Percentiles rank a stretch among this genome's conserved stretches.
Conservation (phyloP, 2,329 filamentous ascomycete genomes). For the Chaetoscypha palmicola region DNA sequence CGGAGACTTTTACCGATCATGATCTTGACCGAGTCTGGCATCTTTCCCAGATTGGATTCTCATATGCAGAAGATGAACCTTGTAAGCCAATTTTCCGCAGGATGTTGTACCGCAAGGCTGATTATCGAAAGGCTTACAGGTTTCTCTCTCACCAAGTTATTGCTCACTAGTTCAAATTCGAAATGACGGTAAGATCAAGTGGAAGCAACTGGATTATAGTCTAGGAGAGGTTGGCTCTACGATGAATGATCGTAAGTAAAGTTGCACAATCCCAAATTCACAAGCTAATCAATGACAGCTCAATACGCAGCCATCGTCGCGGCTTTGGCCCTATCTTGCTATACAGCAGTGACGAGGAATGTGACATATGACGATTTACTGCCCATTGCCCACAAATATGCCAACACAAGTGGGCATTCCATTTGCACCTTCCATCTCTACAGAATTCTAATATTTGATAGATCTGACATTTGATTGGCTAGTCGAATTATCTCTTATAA, state of each 20-base stretch:
- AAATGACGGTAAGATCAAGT: constrained; percentile 52
- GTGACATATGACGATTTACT: constrained; percentile 64
- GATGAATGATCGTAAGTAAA: constrained; percentile 42
- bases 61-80: constrained; percentile 57
- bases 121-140: constrained; percentile 43
- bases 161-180: constrained; percentile 52
- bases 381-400: constrained; percentile 45
- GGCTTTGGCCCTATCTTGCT: constrained; percentile 48
- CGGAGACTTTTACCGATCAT: constrained; percentile 56
- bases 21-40: constrained; percentile 61
- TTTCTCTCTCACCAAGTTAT: constrained; percentile 53
- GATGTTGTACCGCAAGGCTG: neutral
- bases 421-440: neutral
- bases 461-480: constrained; percentile 57
- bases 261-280: neutral
- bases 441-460: constrained; percentile 26
- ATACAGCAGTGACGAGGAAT: constrained; percentile 40
- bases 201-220: constrained; percentile 49
- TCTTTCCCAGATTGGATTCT: constrained; percentile 71
- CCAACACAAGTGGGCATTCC: constrained; percentile 23
- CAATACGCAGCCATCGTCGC: constrained; percentile 54
- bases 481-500: constrained; percentile 58
- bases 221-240: constrained; percentile 42
- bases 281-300: constrained; percentile 33
- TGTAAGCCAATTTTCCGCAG: constrained; percentile 41